Evolutionary conservation across 2,329 filamentous ascomycete genomes (phyloP).

Genomic region (Thielaviopsis euricoi): DNA sequence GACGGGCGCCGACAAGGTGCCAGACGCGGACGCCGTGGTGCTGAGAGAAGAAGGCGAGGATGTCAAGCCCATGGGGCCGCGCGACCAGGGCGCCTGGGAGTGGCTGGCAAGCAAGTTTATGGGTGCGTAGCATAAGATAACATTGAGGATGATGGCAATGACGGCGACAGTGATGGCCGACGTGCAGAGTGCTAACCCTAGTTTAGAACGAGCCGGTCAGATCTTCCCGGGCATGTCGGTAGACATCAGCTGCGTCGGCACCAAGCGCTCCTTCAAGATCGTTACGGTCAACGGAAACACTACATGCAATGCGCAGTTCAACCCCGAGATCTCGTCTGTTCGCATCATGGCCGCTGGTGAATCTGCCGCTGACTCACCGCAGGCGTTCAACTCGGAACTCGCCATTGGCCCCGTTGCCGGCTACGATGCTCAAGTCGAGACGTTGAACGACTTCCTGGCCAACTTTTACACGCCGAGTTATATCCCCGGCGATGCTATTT

Average conservation of each 20-base stretch:
- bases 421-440: slow-evolving; percentile 43
- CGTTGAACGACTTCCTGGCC: slow-evolving; percentile 50
- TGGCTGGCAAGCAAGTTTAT: slow-evolving; percentile 19
- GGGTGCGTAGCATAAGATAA: slow-evolving; percentile 16
- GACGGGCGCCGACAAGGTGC: slow-evolving; percentile 28
- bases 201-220: slow-evolving; percentile 43
- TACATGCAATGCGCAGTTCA: slow-evolving; percentile 19
- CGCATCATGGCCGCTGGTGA: slow-evolving; percentile 22
- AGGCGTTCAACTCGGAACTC: slow-evolving; percentile 8
- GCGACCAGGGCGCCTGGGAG: slow-evolving; percentile 22
- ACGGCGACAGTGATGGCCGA: neutral
- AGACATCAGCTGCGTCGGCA: slow-evolving; percentile 32
- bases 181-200: neutral
- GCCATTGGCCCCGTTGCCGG: slow-evolving; percentile 42
- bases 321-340: slow-evolving; percentile 21
- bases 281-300: slow-evolving; percentile 9
- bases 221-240: slow-evolving; percentile 56
- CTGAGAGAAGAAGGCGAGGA: slow-evolving; percentile 38
- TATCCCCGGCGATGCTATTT: slow-evolving; percentile 19
- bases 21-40: slow-evolving; percentile 39
- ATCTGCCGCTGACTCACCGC: slow-evolving; percentile 12
- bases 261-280: slow-evolving; percentile 15
- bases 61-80: slow-evolving; percentile 13
- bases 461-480: slow-evolving; percentile 30
- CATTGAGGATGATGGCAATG: neutral